Evolutionary conservation across 2,329 filamentous ascomycete species (phyloP).

Genomic region (Capronia americana): DNA sequence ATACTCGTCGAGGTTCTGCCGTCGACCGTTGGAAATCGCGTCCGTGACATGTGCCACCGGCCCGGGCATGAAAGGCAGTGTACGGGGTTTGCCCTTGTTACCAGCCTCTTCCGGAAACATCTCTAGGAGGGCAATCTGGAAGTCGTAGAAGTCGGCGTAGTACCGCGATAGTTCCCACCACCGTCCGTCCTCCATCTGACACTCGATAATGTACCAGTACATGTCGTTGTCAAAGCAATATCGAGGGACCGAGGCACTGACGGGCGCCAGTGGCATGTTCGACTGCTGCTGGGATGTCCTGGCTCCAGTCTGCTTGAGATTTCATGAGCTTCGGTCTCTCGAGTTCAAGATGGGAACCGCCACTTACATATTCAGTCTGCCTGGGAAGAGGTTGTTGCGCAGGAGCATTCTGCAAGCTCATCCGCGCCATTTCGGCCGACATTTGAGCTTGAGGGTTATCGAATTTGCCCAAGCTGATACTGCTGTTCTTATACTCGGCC

Average conservation of each 20-base stretch:
- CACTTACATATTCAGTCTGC: constrained; percentile 41
- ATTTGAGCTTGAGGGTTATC: constrained; percentile 64
- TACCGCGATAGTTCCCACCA: constrained; percentile 93
- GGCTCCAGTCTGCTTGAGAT: constrained; percentile 50
- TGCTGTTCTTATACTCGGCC: constrained; percentile 98
- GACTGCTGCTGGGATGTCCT: constrained; percentile 53
- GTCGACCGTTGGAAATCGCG: constrained; percentile 88
- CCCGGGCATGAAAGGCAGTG: constrained; percentile 95
- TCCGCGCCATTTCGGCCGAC: constrained; percentile 74
- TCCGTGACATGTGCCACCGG: constrained; percentile 99
- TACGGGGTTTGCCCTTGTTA: constrained; percentile 79
- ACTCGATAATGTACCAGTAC: constrained; percentile 98
- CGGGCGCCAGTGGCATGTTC: constrained; percentile 69
- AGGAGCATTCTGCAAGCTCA: constrained; percentile 69
- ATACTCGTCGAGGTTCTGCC: constrained; percentile 93
- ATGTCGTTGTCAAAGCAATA: constrained; percentile 98
- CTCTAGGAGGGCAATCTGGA: constrained; percentile 92
- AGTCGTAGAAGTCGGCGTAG: constrained; percentile 99
- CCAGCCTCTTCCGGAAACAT: constrained; percentile 92
- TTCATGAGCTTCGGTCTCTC: constrained; percentile 42
- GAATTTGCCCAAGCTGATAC: constrained; percentile 93
- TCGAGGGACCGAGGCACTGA: constrained; percentile 83
- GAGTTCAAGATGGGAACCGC: constrained; percentile 20
- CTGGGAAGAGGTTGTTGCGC: constrained; percentile 35
- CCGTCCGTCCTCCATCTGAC: constrained; percentile 84